Base-by-base conservation (phyloP, 768 basidiomycete species). In the Pleurotus platypus region DNA sequence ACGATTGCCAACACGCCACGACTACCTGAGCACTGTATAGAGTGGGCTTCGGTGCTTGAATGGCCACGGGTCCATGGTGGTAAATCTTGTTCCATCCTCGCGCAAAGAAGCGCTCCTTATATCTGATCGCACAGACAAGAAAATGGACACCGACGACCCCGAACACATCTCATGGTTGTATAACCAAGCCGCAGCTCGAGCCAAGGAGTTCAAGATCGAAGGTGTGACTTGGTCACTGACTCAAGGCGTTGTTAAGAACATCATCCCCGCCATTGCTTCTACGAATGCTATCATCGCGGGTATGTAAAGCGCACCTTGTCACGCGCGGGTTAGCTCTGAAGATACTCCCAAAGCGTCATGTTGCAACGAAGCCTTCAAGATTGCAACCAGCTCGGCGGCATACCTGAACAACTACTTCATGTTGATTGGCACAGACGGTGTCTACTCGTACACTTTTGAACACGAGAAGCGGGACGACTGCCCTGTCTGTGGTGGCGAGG, bases 311-410 rank as follows among this genome's bases (percentile, higher is more conserved):
- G 30, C 49, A 48, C 1, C 37, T n/a, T 20, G 7, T 38, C 37
- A 13, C 45, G 11, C 18, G 57, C 20, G 8, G 18, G 0, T 39
- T 47, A 12, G 13, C 11, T 39, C 5, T 42, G n/a, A 37, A 9
- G 12, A 26, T 37, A 22, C 37, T 37, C 55, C 47, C n/a, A 22
- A 60, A 91, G 96, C 96, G 39, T 90, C 95, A 2, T 98, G 96
- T 74, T 98, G 96, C 67, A 98, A 97, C 65, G 97, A 99, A 72
- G 97, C 97, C 13, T 96, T 99, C 79, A 99, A 99, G 74, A 93
- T 99, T 58, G 95, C 93, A 20, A 98, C 97, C 0, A 92, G 87
- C 61, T 92, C 92, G 20, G 96, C 95, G 0, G 92, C 94, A 4
- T 96, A 87, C 68, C 78, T 99, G 55, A 91, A 96, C 72, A 98